Evolutionary conservation across 1,284 basidiomycete species (phyloP).

Genomic region (Takashimella tepidaria): DNA sequence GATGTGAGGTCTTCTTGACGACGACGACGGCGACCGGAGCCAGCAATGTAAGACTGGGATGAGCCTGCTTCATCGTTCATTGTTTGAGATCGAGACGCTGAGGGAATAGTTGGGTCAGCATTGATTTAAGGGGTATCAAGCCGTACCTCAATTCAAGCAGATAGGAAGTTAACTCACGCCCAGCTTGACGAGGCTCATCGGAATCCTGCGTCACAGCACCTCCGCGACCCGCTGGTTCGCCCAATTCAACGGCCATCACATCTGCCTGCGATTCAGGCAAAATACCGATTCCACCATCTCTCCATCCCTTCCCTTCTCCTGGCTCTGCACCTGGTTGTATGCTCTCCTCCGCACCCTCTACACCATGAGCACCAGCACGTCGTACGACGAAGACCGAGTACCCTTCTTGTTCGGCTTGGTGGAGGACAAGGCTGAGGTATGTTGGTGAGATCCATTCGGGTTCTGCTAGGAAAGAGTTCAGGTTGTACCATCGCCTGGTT

Average conservation of each 20-base stretch:
- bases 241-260: constrained; percentile 37
- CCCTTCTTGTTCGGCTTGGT: constrained; percentile 80
- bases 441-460: constrained; percentile 80
- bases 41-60: background rate
- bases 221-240: constrained; percentile 32
- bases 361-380: constrained; percentile 18
- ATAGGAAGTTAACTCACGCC: constrained; percentile 13
- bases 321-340: constrained; percentile 5
- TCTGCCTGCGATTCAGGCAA: constrained; percentile 44
- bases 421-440: constrained; percentile 78
- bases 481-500: constrained; percentile 75
- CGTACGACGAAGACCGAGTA: constrained; percentile 83
- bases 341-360: constrained; percentile 9
- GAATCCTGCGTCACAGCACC: constrained; percentile 9
- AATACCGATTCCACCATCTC: constrained; percentile 36
- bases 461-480: constrained; percentile 67
- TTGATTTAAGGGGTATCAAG: background rate
- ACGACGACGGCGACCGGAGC: constrained; percentile 14
- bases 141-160: too few relatives aligned
- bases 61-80: background rate
- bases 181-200: constrained; percentile 4
- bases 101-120: constrained; percentile 5
- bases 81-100: constrained; percentile 2
- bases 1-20: constrained; percentile 13
- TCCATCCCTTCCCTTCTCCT: constrained; percentile 39